Evolutionary conservation across 108 stramenopile genomes (phyloP), one percentile per base, ranked within the genome.

Genomic region (Bacterosira constricta): DNA sequence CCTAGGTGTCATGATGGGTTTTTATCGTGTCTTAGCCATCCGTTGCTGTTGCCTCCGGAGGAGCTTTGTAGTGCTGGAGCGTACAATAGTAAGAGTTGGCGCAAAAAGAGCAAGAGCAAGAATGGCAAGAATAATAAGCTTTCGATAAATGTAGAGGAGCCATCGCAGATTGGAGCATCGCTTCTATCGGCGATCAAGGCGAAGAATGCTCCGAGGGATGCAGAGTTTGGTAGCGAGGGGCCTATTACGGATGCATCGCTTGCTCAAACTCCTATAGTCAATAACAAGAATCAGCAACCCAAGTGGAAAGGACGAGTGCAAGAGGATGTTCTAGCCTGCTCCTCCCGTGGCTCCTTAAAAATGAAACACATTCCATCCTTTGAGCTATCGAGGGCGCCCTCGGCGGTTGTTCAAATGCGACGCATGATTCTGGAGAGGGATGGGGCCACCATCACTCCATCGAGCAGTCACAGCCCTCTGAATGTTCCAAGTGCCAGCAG

Each of bases 151-250:
- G 45, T 9, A 20, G 23, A 17, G 9, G 42, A 34, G 18, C 75
- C 67, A 20, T 49, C 75, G 6, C 42, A 63, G 6, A 39, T 79
- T 18, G 77, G 77, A 30, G 77, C 77, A 12, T 79, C 69, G 9
- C 63, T 79, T 11, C 47, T 79, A 1, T 71, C 69, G 1, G 69
- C 63, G 4, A 79, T 79, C 63, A 65, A 65, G 58, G 77, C 77
- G n/a, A 70, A 59, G 49, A 79, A 79, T 59, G 51, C 46, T 10
- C 52, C 66, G 9, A 44, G 42, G 17, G 39, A 20, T 4, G 39
- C 10, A 1, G 53, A 56, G 1, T 10, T n/a, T 11, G 41, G 29
- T 29, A 25, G 32, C 13, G 35, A 11, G 13, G 26, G 63, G 63
- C 21, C 61, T 4, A 15, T 60, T 29, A 15, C 61, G 26, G 61